These are phyloP conservation scores for Ophiostoma triangulosporum DNA, from an alignment of 2,329 filamentous ascomycete genomes.

Conservation along the genomic window DNA sequence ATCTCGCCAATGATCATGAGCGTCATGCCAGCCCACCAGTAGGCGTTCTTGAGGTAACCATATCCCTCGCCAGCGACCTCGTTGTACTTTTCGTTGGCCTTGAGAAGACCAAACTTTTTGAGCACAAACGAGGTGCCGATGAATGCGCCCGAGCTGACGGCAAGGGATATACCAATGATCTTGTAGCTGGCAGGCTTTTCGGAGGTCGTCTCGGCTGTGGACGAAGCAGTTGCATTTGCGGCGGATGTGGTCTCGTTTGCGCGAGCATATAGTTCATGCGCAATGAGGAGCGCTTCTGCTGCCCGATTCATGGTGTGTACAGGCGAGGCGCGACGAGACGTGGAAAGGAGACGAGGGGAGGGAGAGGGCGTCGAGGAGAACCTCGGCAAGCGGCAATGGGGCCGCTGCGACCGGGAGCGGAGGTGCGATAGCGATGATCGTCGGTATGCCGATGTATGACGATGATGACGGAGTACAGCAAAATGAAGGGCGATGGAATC, in stretches of 20 bases:
- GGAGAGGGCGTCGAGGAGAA: background rate
- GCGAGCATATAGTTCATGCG: constrained; percentile 27
- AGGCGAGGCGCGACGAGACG: background rate
- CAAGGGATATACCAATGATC: constrained; percentile 71
- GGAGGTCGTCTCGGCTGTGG: constrained; percentile 9
- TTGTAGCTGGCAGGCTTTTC: constrained; percentile 49
- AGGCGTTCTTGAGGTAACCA: constrained; percentile 87
- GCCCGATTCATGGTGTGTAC: constrained; percentile 18
- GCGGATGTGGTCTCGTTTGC: constrained; percentile 22
- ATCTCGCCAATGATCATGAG: constrained; percentile 95
- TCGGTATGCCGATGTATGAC: background rate
- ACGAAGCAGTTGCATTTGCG: constrained; percentile 1
- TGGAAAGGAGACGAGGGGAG: background rate
- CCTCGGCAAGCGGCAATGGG: constrained; percentile 6
- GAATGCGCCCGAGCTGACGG: constrained; percentile 76
- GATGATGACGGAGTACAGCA: background rate
- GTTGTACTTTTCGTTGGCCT: constrained; percentile 90
- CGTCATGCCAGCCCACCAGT: constrained; percentile 93
- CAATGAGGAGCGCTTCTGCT: constrained; percentile 15
- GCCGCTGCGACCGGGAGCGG: constrained; percentile 8
- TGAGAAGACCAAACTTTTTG: constrained; percentile 84
- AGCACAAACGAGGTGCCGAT: constrained; percentile 92
- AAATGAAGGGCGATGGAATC: background rate
- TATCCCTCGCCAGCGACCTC: constrained; percentile 94
- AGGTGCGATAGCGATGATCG: background rate